A percentile compares a stretch with the other conserved stretches of the same genome.
These are phyloP conservation scores for Fusarium bulbicola DNA, from an alignment of 2,329 filamentous ascomycete genomes.

Conservation along the genomic window DNA sequence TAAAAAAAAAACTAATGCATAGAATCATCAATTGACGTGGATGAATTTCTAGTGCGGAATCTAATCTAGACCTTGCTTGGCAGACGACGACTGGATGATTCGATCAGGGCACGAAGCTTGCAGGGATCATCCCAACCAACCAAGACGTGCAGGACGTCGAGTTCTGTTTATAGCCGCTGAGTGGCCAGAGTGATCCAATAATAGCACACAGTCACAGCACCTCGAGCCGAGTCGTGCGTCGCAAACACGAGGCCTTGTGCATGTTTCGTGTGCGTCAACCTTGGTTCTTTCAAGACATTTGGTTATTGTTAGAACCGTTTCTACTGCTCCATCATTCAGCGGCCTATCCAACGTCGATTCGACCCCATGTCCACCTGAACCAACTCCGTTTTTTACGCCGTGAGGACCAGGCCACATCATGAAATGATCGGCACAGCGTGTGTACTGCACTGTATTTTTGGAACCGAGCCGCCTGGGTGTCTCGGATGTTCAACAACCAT, in stretches of 20 bases:
- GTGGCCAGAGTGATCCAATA: conserved; percentile 19
- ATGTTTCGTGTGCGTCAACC: conserved; percentile 15
- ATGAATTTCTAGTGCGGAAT: neutral
- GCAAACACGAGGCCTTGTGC: conserved; percentile 22
- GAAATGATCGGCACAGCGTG: conserved; percentile 21
- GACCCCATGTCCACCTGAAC: neutral
- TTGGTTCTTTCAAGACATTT: conserved; percentile 3
- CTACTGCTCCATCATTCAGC: neutral
- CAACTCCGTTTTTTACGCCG: neutral
- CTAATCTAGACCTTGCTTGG: neutral
- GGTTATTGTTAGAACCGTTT: conserved; percentile 18
- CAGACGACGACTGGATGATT: neutral
- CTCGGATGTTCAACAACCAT: neutral
- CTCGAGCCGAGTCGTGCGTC: conserved; percentile 3
- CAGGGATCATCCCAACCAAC: conserved; percentile 21
- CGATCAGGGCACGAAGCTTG: neutral
- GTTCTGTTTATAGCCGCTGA: conserved; percentile 25
- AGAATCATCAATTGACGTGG: conserved; percentile 14
- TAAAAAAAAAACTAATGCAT: conserved; percentile 23
- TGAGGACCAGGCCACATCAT: conserved; percentile 1
- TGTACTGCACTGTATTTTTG: conserved; percentile 1
- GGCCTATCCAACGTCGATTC: neutral
- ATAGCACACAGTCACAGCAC: conserved; percentile 27
- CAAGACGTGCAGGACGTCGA: neutral
- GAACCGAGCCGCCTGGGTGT: neutral